Evolutionary conservation across 208 protist genomes (phyloP).

Genomic region (Phytomonas sp.): DNA sequence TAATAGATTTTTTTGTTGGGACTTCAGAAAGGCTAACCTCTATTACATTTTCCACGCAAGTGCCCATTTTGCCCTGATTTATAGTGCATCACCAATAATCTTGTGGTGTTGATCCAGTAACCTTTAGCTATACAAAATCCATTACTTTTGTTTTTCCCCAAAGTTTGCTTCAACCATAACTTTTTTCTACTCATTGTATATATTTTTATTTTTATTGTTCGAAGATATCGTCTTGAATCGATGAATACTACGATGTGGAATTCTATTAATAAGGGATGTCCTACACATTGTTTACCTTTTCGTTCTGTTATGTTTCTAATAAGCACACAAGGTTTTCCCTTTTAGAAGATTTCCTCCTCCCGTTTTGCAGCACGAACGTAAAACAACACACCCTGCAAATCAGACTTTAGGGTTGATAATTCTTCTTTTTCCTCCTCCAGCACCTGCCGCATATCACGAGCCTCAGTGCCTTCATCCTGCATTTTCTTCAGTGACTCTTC

Average conservation of each 20-base stretch:
- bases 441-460: slow-evolving; percentile 42
- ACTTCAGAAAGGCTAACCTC: background rate
- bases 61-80: background rate
- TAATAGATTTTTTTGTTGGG: slow-evolving; percentile 1
- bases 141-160: background rate
- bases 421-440: slow-evolving; percentile 57
- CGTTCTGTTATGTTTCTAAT: slow-evolving; percentile 3
- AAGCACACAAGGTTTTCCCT: background rate
- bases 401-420: slow-evolving; percentile 57
- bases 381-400: slow-evolving; percentile 70
- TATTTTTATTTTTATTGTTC: slow-evolving; percentile 2
- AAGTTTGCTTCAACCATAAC: background rate
- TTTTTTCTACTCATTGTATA: slow-evolving; percentile 1
- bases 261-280: background rate
- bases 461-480: slow-evolving; percentile 48
- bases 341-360: slow-evolving; percentile 45
- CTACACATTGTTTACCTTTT: slow-evolving; percentile 9
- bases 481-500: slow-evolving; percentile 38
- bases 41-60: background rate
- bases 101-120: background rate
- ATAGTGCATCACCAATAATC: background rate
- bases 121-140: background rate
- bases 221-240: background rate
- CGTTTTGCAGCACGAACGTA: slow-evolving; percentile 68
- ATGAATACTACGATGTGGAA: background rate